Conservation (phyloP, 305 asterid genomes). For the Fraxinus ornus region DNA sequence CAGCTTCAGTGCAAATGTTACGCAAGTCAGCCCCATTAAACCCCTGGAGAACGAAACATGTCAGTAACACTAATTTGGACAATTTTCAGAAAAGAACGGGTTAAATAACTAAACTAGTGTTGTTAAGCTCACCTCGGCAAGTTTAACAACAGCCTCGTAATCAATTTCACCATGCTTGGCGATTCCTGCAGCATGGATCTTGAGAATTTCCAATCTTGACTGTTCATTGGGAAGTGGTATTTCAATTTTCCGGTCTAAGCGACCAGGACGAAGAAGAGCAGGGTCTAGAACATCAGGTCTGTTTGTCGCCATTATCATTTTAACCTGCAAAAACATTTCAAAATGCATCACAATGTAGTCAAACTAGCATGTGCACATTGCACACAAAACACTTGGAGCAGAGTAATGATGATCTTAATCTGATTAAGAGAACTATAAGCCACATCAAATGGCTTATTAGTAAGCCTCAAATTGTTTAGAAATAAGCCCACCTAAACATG, state of each 20-base stretch:
- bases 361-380: not conserved
- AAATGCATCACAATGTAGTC: slow-evolving; percentile 18
- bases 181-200: slow-evolving; percentile 89
- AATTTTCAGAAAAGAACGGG: not conserved
- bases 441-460: not conserved
- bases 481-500: not conserved
- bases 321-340: slow-evolving; percentile 51
- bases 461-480: not conserved
- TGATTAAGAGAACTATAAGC: not conserved
- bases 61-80: slow-evolving; percentile 1
- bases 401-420: slow-evolving; percentile 1
- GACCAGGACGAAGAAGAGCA: slow-evolving; percentile 93
- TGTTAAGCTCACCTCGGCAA: slow-evolving; percentile 74
- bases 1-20: slow-evolving; percentile 86
- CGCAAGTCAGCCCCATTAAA: slow-evolving; percentile 91
- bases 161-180: slow-evolving; percentile 98
- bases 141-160: slow-evolving; percentile 92
- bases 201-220: slow-evolving; percentile 89
- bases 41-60: slow-evolving; percentile 40
- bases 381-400: not conserved
- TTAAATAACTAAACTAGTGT: not conserved
- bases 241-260: slow-evolving; percentile 85
- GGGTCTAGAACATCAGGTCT: slow-evolving; percentile 93
- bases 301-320: slow-evolving; percentile 93
- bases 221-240: slow-evolving; percentile 91